These are phyloP conservation scores for Dillenia turbinata DNA, from an alignment of 164 flowering plant species.

Conservation along the genomic window DNA sequence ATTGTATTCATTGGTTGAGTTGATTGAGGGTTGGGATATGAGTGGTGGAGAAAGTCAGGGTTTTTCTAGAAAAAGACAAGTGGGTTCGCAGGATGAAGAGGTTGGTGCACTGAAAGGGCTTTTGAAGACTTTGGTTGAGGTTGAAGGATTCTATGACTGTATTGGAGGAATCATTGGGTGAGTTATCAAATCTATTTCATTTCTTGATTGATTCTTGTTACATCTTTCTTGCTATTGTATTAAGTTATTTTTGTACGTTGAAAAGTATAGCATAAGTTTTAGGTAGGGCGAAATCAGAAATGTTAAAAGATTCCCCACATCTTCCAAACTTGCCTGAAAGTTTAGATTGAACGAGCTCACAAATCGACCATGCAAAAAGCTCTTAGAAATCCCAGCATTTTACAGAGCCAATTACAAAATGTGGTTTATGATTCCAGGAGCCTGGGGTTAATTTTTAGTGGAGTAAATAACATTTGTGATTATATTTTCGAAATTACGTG, in stretches of 20 bases:
- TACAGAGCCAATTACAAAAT: too few species aligned
- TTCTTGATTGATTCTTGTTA: background rate
- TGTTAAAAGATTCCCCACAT: too few species aligned
- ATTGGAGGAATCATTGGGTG: conserved; percentile 97
- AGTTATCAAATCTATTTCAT: conserved; percentile 7
- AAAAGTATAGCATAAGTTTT: too few species aligned
- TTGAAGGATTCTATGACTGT: conserved; percentile 81
- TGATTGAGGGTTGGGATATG: conserved; percentile 65
- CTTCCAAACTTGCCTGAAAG: too few species aligned
- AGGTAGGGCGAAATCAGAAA: too few species aligned
- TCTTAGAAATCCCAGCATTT: too few species aligned
- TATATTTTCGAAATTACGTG: too few species aligned
- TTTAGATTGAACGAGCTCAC: too few species aligned
- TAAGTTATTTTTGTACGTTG: background rate
- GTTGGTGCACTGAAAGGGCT: conserved; percentile 42
- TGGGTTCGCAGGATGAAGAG: conserved; percentile 21
- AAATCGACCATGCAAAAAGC: too few species aligned
- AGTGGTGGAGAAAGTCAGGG: conserved; percentile 15
- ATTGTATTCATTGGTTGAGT: conserved; percentile 51
- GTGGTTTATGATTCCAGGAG: too few species aligned
- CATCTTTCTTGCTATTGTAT: background rate
- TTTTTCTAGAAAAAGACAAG: conserved; percentile 9
- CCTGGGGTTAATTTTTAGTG: too few species aligned
- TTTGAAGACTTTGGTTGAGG: conserved; percentile 47
- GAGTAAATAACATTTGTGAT: too few species aligned